Conservation (phyloP, 768 basidiomycete genomes). For the Pleurotus citrinopileatus region DNA sequence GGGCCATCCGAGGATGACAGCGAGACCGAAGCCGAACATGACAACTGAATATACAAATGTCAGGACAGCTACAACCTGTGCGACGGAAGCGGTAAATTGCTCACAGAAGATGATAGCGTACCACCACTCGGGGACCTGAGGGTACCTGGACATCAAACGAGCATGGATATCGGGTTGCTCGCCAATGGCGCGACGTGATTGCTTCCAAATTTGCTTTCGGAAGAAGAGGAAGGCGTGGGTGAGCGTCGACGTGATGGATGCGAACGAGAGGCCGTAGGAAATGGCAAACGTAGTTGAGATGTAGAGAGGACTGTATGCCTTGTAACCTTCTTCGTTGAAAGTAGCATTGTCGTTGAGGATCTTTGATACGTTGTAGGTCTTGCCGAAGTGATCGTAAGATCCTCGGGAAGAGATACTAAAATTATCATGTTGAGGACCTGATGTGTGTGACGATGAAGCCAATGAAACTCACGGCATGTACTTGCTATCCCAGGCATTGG, state of each 20-base stretch:
- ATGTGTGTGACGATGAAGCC: not conserved
- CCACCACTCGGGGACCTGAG: conserved; percentile 88
- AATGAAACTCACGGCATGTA: conserved; percentile 50
- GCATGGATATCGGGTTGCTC: conserved; percentile 88
- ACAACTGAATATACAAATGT: conserved; percentile 28
- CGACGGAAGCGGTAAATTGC: conserved; percentile 22
- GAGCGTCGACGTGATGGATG: conserved; percentile 72
- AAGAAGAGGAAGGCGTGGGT: conserved; percentile 71
- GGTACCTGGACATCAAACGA: conserved; percentile 76
- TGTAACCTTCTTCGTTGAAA: conserved; percentile 54
- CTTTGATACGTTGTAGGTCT: conserved; percentile 50
- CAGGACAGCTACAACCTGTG: conserved; percentile 16
- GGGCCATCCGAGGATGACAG: conserved; percentile 71
- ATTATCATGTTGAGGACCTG: not conserved
- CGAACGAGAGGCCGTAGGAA: conserved; percentile 79
- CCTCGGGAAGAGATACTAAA: conserved; percentile 51
- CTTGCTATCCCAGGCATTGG: conserved; percentile 57
- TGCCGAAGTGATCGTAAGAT: conserved; percentile 67
- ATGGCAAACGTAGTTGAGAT: conserved; percentile 74
- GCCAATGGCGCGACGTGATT: conserved; percentile 64
- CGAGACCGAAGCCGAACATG: conserved; percentile 68
- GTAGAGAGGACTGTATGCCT: conserved; percentile 59
- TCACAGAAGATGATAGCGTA: conserved; percentile 63
- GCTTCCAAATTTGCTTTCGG: conserved; percentile 76
- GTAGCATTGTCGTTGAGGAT: conserved; percentile 54